These are phyloP conservation scores for Colletotrichum nymphaeae DNA, from an alignment of 2,329 filamentous ascomycete genomes.

Conservation along the genomic window DNA sequence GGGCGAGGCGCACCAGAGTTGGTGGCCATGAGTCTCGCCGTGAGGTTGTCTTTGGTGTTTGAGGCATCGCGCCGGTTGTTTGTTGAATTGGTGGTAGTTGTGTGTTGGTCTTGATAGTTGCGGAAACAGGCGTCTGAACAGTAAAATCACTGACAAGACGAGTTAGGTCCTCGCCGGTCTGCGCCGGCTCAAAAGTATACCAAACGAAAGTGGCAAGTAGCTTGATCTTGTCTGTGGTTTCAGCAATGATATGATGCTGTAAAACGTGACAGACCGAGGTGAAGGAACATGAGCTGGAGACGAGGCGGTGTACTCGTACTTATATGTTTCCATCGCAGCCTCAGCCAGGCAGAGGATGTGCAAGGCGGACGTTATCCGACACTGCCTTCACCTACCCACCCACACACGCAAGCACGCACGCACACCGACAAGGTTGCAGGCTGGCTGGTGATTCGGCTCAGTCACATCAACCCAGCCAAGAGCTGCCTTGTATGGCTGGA, in stretches of 20 bases:
- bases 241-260: neutral
- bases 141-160: conserved; percentile 22
- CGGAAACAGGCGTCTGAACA: conserved; percentile 16
- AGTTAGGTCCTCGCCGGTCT: conserved; percentile 29
- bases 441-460: conserved; percentile 26
- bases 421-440: conserved; percentile 18
- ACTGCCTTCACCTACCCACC: conserved; percentile 13
- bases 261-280: neutral
- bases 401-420: conserved; percentile 20
- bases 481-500: conserved; percentile 41
- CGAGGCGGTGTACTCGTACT: conserved; percentile 10
- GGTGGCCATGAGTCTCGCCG: conserved; percentile 64
- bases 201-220: conserved; percentile 20
- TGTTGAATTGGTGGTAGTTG: neutral
- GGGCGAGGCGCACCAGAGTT: conserved; percentile 60
- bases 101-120: neutral
- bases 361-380: conserved; percentile 10
- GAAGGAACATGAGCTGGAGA: neutral
- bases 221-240: neutral
- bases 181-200: conserved; percentile 34
- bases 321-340: conserved; percentile 27
- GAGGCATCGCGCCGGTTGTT: conserved; percentile 46
- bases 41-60: conserved; percentile 45
- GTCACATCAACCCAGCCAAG: conserved; percentile 31
- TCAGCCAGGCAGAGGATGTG: conserved; percentile 13